Evolutionary conservation across 1,139 yeast genomes (phyloP).

Genomic region (Lodderomyces parapsilosis): DNA sequence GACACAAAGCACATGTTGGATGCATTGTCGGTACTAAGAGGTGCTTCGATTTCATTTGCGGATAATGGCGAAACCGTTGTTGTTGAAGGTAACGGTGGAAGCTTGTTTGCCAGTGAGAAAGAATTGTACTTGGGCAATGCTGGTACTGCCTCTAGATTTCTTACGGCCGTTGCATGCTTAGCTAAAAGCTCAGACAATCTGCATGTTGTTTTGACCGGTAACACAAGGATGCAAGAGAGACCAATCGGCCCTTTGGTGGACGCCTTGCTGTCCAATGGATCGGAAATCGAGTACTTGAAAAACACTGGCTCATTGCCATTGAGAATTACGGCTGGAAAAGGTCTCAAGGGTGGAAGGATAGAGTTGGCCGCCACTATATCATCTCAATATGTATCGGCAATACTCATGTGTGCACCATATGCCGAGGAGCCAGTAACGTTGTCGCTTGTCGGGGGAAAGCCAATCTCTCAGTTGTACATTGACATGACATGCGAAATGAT

Average conservation of each 20-base stretch:
- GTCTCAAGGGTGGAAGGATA: conserved; percentile 85
- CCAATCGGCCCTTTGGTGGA: conserved; percentile 97
- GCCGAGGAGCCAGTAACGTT: conserved; percentile 86
- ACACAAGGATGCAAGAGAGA: conserved; percentile 95
- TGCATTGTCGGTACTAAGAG: conserved; percentile 76
- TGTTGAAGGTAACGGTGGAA: conserved; percentile 85
- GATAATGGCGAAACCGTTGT: conserved; percentile 89
- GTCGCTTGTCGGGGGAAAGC: conserved; percentile 91
- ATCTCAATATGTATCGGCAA: conserved; percentile 95
- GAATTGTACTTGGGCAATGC: conserved; percentile 92
- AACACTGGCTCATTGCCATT: conserved; percentile 84
- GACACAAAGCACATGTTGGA: conserved; percentile 94
- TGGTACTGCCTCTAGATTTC: conserved; percentile 95
- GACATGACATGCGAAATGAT: conserved; percentile 98
- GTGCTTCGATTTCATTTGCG: conserved; percentile 78
- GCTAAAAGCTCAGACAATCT: conserved; percentile 38
- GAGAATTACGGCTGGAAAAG: conserved; percentile 64
- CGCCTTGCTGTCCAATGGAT: conserved; percentile 81
- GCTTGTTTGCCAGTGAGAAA: conserved; percentile 54
- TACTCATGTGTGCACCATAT: conserved; percentile 97
- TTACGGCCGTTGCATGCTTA: conserved; percentile 86
- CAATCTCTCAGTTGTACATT: conserved; percentile 91
- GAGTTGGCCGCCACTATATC: conserved; percentile 95
- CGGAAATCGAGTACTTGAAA: conserved; percentile 68
- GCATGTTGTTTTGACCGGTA: conserved; percentile 78